phyloP scores from a whole-genome alignment of 805 yeast genomes.

The Yamadazyma phyllophila region DNA sequence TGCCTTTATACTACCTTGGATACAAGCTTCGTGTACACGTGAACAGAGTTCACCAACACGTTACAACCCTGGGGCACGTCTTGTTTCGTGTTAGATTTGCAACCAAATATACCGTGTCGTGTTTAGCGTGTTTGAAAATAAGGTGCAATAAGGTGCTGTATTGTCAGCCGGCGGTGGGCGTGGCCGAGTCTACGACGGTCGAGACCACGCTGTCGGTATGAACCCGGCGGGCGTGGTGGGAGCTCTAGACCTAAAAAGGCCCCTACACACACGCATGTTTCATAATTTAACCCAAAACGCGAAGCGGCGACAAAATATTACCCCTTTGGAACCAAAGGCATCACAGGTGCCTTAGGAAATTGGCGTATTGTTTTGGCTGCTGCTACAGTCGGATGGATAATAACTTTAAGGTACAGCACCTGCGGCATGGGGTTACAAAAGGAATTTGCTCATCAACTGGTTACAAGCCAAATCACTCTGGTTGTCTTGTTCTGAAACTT shows the following conservation, averaged over 20 bases:
- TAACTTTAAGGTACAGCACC: constrained; percentile 1
- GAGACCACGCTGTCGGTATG: no score
- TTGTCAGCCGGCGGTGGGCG: no score
- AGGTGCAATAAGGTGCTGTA: no score
- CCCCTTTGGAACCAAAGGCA: background rate
- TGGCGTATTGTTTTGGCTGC: constrained; percentile 5
- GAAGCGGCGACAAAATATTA: background rate
- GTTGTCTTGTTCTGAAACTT: constrained; percentile 1
- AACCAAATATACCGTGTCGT: background rate
- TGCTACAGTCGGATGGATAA: background rate
- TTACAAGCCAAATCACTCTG: background rate
- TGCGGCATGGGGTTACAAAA: background rate
- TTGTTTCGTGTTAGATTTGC: background rate
- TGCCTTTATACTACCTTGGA: no score
- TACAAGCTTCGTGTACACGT: no score
- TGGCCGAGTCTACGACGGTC: no score
- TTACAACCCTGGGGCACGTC: no score
- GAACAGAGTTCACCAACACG: background rate
- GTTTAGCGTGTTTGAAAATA: background rate
- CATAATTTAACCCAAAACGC: constrained; percentile 6
- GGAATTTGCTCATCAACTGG: constrained; percentile 2
- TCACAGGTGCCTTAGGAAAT: background rate
- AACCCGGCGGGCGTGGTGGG: no score
- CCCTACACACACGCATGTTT: constrained; percentile 1
- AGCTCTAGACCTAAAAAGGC: background rate